Conservation (phyloP, 768 basidiomycete genomes). For the Russula compacta region DNA sequence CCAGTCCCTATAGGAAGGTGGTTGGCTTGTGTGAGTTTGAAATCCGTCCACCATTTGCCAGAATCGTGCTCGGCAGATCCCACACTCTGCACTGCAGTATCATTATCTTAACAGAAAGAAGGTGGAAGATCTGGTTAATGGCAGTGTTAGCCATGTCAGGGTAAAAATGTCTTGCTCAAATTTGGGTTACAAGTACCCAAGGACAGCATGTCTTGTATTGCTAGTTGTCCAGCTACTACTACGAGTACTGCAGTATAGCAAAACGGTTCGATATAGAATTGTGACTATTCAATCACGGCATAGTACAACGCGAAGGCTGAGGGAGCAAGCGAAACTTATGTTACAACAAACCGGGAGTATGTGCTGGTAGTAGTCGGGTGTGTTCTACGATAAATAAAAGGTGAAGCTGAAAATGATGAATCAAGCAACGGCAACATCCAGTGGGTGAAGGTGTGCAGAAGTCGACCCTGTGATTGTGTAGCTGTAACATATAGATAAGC, state of each 20-base stretch:
- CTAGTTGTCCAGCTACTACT: neutral
- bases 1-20: too few relatives aligned
- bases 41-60: too few relatives aligned
- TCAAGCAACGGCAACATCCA: neutral
- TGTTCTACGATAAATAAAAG: neutral
- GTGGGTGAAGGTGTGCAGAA: neutral
- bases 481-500: neutral
- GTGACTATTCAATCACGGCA: neutral
- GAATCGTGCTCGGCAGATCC: too few relatives aligned
- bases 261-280: neutral
- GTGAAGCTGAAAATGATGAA: neutral
- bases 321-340: neutral
- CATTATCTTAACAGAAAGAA: too few relatives aligned
- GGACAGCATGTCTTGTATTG: slow-evolving; percentile 4
- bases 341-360: slow-evolving; percentile 8
- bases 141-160: too few relatives aligned
- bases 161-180: too few relatives aligned
- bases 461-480: neutral
- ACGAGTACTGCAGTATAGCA: neutral
- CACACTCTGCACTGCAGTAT: too few relatives aligned
- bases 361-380: neutral
- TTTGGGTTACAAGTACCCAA: neutral
- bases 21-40: too few relatives aligned
- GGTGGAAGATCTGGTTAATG: too few relatives aligned
- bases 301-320: neutral